A percentile compares a stretch with the other conserved stretches of the same genome.
Conservation (phyloP, 225 moss, liverwort and hornwort species). For the Thuidium tamariscinum region DNA sequence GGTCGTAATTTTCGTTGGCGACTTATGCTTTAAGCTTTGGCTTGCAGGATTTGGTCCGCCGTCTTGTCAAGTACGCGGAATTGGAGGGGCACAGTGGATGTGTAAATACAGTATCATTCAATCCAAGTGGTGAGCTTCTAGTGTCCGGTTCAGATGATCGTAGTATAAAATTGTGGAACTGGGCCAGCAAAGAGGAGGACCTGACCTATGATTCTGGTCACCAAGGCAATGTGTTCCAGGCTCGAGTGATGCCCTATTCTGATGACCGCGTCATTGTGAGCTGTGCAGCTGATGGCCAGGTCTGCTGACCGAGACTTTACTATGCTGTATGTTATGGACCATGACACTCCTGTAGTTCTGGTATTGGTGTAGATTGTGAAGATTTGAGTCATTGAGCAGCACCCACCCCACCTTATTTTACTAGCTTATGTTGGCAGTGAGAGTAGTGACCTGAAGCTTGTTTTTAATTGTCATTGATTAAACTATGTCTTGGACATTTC, state of each 20-base stretch:
- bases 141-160: conserved; percentile 88
- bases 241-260: conserved; percentile 66
- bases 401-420: too few species aligned
- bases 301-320: neutral
- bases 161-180: conserved; percentile 76
- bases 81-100: conserved; percentile 67
- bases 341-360: neutral
- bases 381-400: neutral
- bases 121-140: conserved; percentile 69
- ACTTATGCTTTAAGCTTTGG: neutral
- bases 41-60: conserved; percentile 72
- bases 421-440: neutral
- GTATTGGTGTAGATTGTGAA: neutral
- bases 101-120: conserved; percentile 89
- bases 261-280: conserved; percentile 71
- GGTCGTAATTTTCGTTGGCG: neutral
- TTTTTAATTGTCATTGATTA: neutral
- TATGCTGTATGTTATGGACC: neutral
- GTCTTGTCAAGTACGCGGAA: conserved; percentile 29
- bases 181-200: conserved; percentile 47
- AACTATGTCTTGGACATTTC: neutral
- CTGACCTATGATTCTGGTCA: conserved; percentile 70
- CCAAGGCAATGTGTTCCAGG: conserved; percentile 35
- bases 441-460: neutral
- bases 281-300: conserved; percentile 71